Conservation (phyloP, 2,329 filamentous ascomycete genomes). For the Penicillium vulpinum region DNA sequence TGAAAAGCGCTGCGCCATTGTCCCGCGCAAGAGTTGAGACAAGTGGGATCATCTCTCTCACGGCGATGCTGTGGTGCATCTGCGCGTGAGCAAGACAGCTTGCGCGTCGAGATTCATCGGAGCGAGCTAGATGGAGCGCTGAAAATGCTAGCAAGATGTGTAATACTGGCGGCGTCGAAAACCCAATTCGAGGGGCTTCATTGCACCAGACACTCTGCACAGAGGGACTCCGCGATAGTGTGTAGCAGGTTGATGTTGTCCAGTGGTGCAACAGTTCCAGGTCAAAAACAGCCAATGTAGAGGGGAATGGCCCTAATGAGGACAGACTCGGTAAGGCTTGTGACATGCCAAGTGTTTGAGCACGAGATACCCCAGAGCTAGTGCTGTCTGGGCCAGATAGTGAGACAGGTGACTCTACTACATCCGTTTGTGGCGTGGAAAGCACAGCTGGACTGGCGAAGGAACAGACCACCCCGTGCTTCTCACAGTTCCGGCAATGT, state of each 20-base stretch:
- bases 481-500: conserved; percentile 26
- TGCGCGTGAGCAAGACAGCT: conserved; percentile 43
- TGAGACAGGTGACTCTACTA: neutral
- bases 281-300: conserved; percentile 38
- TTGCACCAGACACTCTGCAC: conserved; percentile 51
- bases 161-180: conserved; percentile 51
- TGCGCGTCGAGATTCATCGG: conserved; percentile 39
- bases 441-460: conserved; percentile 6
- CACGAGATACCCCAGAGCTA: neutral
- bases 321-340: neutral
- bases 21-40: conserved; percentile 36
- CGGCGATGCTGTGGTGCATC: conserved; percentile 38
- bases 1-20: conserved; percentile 39
- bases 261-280: conserved; percentile 58
- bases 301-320: neutral
- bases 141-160: conserved; percentile 52
- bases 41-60: conserved; percentile 33
- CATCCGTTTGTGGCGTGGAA: neutral
- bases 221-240: conserved; percentile 45
- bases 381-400: neutral
- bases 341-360: neutral
- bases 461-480: conserved; percentile 24
- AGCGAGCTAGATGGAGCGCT: conserved; percentile 51
- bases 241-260: conserved; percentile 51
- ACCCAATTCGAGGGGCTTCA: conserved; percentile 50